phyloP scores from a whole-genome alignment of 1,284 basidiomycete species.

The Coniferiporia sulphurascens region DNA sequence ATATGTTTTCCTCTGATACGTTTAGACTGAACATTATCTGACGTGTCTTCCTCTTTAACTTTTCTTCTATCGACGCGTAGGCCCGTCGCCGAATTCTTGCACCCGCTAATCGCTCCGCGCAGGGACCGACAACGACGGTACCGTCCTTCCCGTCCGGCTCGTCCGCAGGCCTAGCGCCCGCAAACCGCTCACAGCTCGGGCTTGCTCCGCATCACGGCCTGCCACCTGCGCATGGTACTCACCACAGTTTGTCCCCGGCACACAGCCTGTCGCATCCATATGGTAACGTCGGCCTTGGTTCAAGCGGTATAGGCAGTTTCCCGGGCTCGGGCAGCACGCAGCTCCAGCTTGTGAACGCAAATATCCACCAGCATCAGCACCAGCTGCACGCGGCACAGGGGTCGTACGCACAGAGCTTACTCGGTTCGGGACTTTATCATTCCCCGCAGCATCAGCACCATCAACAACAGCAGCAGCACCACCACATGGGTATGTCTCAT shows the following conservation, averaged over 20 bases:
- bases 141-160: conserved; percentile 38
- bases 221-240: not conserved
- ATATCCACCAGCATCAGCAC: not conserved
- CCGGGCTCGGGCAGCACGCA: not conserved
- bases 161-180: not conserved
- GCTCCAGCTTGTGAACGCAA: not conserved
- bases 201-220: not conserved
- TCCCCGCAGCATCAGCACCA: not conserved
- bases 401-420: not conserved
- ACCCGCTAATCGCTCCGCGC: conserved; percentile 67
- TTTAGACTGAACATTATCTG: not conserved
- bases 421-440: not conserved
- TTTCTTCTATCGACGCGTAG: conserved; percentile 32
- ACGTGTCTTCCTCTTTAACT: no score
- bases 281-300: not conserved
- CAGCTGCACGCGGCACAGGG: conserved; percentile 5
- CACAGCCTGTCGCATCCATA: no score
- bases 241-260: no score
- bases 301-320: not conserved
- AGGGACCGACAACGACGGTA: conserved; percentile 68
- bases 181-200: not conserved
- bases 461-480: not conserved
- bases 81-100: conserved; percentile 77
- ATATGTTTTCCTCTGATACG: not conserved
- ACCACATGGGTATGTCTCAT: not conserved